Base-by-base conservation (phyloP, 2,329 filamentous ascomycete genomes). In the Teratosphaeriaceae sp. region DNA sequence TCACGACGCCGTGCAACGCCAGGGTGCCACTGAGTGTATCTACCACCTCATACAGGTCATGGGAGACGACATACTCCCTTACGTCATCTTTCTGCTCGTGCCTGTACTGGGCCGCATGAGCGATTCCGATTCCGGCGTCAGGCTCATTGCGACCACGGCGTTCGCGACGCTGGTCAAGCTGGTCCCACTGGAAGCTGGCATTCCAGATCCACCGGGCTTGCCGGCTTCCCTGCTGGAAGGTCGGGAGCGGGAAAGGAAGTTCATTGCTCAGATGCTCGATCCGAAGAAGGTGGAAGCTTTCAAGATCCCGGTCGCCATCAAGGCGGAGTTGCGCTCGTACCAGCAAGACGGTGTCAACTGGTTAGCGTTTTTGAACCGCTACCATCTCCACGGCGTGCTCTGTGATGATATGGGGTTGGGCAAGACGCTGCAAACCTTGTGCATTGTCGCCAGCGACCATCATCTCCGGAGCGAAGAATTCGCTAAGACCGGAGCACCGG, bases 371-470 rank as follows among this genome's bases (percentile, higher is more conserved):
- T 81, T 98, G 54, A 98, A 98, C 64, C 89, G 89, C 45, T 98
- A 97, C 62, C 90, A 98, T 58, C 79, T 98, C 1, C 94, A 98
- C 56, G 92, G 92, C 38, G 96, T 98, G 65, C 85, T 98, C 46
- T 98, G 92, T 62, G 92, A 98, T 59, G 92, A 98, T 64, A 98
- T 98, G 92, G 92, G 92, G 59, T 84, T 98, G 21, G 92, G 92
- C 38, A 98, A 98, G 70, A 98, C 92, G 1, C 71, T 98, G 9
- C 92, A 98, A 64, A 98, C 94, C 0, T 79, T 98, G 18, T 98
- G 92, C 65, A 98, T 98, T 58, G 89, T 98, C 33, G 90, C 92
- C 8, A 97, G 89, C 66, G 92, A 98, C 62, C 92, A 98, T 61
- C 90, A 98, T 63, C 75, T 94, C 60, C 82, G 92, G 47, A 88